Evolutionary conservation across 805 yeast genomes (phyloP).

Genomic region (Teunomyces pallodes): DNA sequence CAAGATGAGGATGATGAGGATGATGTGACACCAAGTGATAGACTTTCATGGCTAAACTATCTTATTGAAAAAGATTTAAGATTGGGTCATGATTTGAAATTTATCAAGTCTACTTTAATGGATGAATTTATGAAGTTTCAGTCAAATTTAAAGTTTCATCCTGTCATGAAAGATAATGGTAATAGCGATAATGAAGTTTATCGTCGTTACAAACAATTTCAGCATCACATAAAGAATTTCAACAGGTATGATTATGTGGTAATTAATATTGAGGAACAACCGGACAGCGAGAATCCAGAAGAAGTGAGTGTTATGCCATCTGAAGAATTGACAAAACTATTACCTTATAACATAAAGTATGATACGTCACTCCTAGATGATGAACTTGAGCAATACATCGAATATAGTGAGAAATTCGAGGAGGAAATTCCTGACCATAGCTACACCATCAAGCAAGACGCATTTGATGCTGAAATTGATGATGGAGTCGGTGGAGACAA

Average conservation of each 20-base stretch:
- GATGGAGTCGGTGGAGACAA: slow-evolving; percentile 27
- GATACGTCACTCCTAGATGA: slow-evolving; percentile 23
- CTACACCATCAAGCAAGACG: not conserved
- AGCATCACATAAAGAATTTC: slow-evolving; percentile 20
- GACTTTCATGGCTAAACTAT: slow-evolving; percentile 36
- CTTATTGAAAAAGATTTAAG: slow-evolving; percentile 33
- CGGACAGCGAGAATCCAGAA: slow-evolving; percentile 14
- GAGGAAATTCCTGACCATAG: slow-evolving; percentile 1
- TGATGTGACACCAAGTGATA: slow-evolving; percentile 22
- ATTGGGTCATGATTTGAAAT: slow-evolving; percentile 39
- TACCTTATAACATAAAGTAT: slow-evolving; percentile 36
- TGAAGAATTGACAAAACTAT: slow-evolving; percentile 17
- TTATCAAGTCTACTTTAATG: slow-evolving; percentile 26
- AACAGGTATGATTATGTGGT: slow-evolving; percentile 32
- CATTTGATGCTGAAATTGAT: slow-evolving; percentile 9
- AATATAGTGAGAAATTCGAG: slow-evolving; percentile 2
- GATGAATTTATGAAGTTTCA: slow-evolving; percentile 26
- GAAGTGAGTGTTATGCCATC: slow-evolving; percentile 20
- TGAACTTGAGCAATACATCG: slow-evolving; percentile 21
- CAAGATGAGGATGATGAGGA: slow-evolving; percentile 23
- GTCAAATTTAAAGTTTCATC: slow-evolving; percentile 28
- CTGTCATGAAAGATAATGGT: slow-evolving; percentile 18
- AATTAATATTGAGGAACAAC: slow-evolving; percentile 23
- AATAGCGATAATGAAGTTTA: slow-evolving; percentile 12
- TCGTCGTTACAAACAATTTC: slow-evolving; percentile 17